Conservation (phyloP, 495 filamentous ascomycete species). For the Emericellopsis terricola region DNA sequence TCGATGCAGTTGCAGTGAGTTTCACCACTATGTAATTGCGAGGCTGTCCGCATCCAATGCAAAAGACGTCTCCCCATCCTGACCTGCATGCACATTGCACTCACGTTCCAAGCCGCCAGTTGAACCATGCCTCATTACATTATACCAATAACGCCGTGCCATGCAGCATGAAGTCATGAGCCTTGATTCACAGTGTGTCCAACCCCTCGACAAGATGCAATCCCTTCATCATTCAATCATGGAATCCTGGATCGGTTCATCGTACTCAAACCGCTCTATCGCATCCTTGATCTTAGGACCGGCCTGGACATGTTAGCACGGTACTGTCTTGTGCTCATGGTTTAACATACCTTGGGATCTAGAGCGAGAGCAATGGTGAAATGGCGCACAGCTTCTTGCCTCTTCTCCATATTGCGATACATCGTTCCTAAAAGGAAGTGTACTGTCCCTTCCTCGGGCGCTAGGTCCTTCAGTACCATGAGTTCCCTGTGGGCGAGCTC, state of each 20-base stretch:
- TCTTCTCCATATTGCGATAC: conserved; percentile 66
- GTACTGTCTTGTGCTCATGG: background rate
- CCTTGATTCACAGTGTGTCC: too few relatives aligned
- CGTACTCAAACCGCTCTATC: conserved; percentile 78
- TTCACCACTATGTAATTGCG: too few relatives aligned
- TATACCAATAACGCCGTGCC: too few relatives aligned
- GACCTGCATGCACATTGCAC: too few relatives aligned
- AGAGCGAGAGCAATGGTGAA: conserved; percentile 89
- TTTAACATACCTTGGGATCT: conserved; percentile 69
- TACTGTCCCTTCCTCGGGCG: conserved; percentile 88
- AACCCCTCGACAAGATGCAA: too few relatives aligned
- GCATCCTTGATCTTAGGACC: conserved; percentile 81
- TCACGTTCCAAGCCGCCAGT: too few relatives aligned
- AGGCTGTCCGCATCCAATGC: too few relatives aligned
- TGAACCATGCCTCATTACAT: too few relatives aligned
- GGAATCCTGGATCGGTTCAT: conserved; percentile 58
- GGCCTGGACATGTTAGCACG: conserved; percentile 37
- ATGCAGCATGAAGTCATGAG: too few relatives aligned
- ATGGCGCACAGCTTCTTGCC: conserved; percentile 66
- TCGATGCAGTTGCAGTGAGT: too few relatives aligned
- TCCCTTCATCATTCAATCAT: conserved; percentile 28
- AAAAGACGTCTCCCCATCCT: too few relatives aligned
- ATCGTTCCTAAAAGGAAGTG: conserved; percentile 81
- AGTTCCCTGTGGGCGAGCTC: conserved; percentile 60
- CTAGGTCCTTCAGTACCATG: conserved; percentile 67